These are phyloP conservation scores for Aegilops speltoides DNA, from an alignment of 176 grass and related monocot genomes.

Conservation along the genomic window DNA sequence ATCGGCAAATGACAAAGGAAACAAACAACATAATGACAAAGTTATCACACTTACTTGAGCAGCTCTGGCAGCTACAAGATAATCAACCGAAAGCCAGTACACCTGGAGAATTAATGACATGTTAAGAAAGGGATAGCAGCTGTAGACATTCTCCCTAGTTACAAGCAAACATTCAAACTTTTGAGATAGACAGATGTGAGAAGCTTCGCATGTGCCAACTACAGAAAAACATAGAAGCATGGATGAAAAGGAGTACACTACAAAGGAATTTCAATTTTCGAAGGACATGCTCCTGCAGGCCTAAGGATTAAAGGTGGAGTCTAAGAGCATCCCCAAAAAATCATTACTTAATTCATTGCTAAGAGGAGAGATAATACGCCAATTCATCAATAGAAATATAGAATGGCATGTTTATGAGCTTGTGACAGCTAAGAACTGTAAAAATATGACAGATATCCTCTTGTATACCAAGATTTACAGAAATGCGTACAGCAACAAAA, in stretches of 20 bases:
- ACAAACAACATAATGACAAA: conserved; percentile 23
- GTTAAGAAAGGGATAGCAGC: conserved; percentile 24
- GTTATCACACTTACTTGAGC: conserved; percentile 58
- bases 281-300: not conserved
- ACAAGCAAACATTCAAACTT: conserved; percentile 8
- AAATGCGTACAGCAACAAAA: not conserved
- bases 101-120: conserved; percentile 58
- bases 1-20: conserved; percentile 24
- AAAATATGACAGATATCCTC: not conserved
- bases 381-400: not conserved
- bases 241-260: not conserved
- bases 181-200: not conserved
- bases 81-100: conserved; percentile 94
- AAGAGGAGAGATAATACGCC: not conserved
- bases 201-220: conserved; percentile 11
- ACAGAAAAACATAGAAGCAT: conserved; percentile 7
- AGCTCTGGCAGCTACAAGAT: conserved; percentile 81
- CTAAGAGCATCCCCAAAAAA: not conserved
- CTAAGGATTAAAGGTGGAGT: not conserved
- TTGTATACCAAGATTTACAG: not conserved
- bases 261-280: not conserved
- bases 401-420: not conserved
- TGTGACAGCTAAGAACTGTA: not conserved
- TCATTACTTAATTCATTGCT: not conserved
- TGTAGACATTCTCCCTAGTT: conserved; percentile 15